Conservation (phyloP, 495 filamentous ascomycete genomes). For the Aspergillus funiculosus region DNA sequence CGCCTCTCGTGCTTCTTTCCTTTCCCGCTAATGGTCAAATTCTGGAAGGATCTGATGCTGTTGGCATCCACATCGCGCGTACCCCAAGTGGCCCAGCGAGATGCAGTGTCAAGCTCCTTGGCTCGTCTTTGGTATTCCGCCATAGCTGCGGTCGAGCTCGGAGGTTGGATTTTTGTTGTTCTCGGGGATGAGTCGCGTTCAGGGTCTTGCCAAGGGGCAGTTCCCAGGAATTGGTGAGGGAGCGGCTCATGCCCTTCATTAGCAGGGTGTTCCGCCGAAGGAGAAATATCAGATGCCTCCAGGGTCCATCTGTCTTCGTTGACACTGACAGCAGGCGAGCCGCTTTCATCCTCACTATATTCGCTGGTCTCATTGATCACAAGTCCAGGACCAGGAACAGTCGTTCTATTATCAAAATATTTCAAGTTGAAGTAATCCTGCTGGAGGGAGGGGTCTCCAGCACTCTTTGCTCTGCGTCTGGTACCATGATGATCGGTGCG, state of each 20-base stretch:
- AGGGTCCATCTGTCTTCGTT: slow-evolving; percentile 27
- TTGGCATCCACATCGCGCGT: slow-evolving; percentile 59
- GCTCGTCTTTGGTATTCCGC: slow-evolving; percentile 38
- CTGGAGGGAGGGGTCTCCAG: slow-evolving; percentile 39
- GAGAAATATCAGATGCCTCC: slow-evolving; percentile 23
- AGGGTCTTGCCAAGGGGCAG: slow-evolving; percentile 42
- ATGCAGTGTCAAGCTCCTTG: slow-evolving; percentile 44
- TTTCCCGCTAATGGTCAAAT: slow-evolving; percentile 51
- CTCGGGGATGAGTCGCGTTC: slow-evolving; percentile 28
- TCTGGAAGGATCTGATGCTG: slow-evolving; percentile 57
- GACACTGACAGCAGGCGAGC: slow-evolving; percentile 30
- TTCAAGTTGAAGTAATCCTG: slow-evolving; percentile 40
- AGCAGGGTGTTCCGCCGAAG: slow-evolving; percentile 17
- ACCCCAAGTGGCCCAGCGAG: slow-evolving; percentile 68
- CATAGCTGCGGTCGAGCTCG: slow-evolving; percentile 43
- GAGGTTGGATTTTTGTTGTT: slow-evolving; percentile 36
- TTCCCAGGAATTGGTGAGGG: slow-evolving; percentile 30
- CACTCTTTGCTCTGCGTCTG: slow-evolving; percentile 43
- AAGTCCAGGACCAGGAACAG: slow-evolving; percentile 43
- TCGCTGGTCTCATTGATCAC: slow-evolving; percentile 44
- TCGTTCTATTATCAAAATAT: slow-evolving; percentile 15
- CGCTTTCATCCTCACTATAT: slow-evolving; percentile 31
- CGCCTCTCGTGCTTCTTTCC: slow-evolving; percentile 31
- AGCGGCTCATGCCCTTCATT: slow-evolving; percentile 23
- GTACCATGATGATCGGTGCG: slow-evolving; percentile 19